Percentiles rank a stretch among this genome's conserved stretches.
Evolutionary conservation across 768 basidiomycete species (phyloP).

Genomic region (Phlebiopsis gigantea): DNA sequence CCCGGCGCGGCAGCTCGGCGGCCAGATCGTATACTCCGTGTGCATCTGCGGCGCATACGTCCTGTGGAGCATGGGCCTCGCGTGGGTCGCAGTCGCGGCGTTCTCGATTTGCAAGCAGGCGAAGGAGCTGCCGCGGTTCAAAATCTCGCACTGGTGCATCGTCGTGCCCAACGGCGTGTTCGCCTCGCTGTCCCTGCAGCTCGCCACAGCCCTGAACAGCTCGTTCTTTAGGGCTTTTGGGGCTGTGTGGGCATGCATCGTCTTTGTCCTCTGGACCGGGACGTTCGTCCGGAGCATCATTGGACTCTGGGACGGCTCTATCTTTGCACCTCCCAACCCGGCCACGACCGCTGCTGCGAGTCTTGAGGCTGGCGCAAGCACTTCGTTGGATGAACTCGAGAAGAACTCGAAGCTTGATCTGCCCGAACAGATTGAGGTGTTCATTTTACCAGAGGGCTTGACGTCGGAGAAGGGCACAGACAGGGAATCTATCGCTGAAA

Average conservation of each 20-base stretch:
- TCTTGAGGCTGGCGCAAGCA: no score
- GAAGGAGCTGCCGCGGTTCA: slow-evolving; percentile 33
- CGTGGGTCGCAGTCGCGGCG: slow-evolving; percentile 42
- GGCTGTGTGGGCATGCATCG: slow-evolving; percentile 45
- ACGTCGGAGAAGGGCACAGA: background rate
- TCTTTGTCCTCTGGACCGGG: slow-evolving; percentile 36
- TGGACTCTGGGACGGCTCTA: slow-evolving; percentile 38
- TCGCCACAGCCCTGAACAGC: slow-evolving; percentile 42
- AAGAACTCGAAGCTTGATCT: background rate
- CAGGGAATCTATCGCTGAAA: background rate
- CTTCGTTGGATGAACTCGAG: no score
- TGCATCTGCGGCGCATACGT: slow-evolving; percentile 43
- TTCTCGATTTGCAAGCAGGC: slow-evolving; percentile 29
- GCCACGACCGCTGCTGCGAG: background rate
- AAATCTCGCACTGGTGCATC: slow-evolving; percentile 47
- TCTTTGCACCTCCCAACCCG: slow-evolving; percentile 30
- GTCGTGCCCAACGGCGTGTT: slow-evolving; percentile 56
- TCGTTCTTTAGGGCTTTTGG: slow-evolving; percentile 47
- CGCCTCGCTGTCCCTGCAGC: slow-evolving; percentile 41
- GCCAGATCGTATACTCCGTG: slow-evolving; percentile 35
- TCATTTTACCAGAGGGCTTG: background rate
- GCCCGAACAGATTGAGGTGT: background rate
- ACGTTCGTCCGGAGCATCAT: slow-evolving; percentile 37
- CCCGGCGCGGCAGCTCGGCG: slow-evolving; percentile 21
- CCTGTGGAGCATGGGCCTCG: slow-evolving; percentile 52